Percentiles rank a stretch among this genome's conserved stretches.
Conservation (phyloP, 106 monocot species). For the Amphibolis antarctica region DNA sequence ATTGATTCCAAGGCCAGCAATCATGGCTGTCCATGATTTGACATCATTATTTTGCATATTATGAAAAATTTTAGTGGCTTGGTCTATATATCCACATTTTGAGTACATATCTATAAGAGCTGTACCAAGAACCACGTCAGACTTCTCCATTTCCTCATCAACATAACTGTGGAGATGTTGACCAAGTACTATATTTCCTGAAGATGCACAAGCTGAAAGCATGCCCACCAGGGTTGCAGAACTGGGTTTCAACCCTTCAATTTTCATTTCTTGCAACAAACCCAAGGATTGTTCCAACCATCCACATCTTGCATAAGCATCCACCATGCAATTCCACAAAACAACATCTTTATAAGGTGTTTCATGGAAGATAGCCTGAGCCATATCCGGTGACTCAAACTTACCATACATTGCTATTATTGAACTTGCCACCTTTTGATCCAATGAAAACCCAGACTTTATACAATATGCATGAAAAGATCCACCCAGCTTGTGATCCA, state of each 20-base stretch:
- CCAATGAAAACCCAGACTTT: constrained; percentile 21
- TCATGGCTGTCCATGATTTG: constrained; percentile 47
- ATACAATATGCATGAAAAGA: constrained; percentile 37
- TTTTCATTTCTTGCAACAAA: constrained; percentile 29
- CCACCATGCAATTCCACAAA: constrained; percentile 45
- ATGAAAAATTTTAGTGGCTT: constrained; percentile 24
- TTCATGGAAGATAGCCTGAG: constrained; percentile 21
- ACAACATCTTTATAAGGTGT: constrained; percentile 29
- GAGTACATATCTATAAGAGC: constrained; percentile 46
- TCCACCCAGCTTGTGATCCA: not conserved
- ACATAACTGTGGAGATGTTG: constrained; percentile 16
- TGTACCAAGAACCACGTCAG: constrained; percentile 34
- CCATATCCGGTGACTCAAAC: constrained; percentile 15
- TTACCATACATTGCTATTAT: constrained; percentile 15
- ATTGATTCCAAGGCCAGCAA: constrained; percentile 30
- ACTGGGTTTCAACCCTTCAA: constrained; percentile 26
- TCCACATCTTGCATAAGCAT: constrained; percentile 32
- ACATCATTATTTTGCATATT: constrained; percentile 32
- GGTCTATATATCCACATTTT: constrained; percentile 31
- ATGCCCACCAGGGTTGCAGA: constrained; percentile 21
- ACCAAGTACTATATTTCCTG: constrained; percentile 25
- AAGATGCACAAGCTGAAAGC: constrained; percentile 38
- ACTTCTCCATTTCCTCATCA: constrained; percentile 8
- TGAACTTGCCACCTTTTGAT: constrained; percentile 29
- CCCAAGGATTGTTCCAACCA: constrained; percentile 25